These are phyloP conservation scores for Aspergillus sclerotiicarbonarius DNA, from an alignment of 495 filamentous ascomycete genomes.

Conservation along the genomic window DNA sequence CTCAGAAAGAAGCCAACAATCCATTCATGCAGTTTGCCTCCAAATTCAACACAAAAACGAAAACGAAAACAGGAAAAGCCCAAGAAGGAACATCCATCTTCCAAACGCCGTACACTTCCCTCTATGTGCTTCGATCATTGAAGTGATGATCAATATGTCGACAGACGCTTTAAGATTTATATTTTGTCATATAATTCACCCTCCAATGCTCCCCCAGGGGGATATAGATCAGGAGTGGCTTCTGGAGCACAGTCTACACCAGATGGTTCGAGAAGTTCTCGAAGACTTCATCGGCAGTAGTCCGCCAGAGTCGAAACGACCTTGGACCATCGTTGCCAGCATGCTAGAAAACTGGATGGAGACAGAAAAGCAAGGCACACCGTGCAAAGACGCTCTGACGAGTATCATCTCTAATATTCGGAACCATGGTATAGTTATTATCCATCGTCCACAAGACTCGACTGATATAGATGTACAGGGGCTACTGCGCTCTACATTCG, in stretches of 20 bases:
- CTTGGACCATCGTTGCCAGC: constrained; percentile 13
- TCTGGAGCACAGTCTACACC: constrained; percentile 10
- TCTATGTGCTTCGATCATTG: neutral
- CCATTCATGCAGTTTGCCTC: no score
- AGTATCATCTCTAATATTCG: constrained; percentile 6
- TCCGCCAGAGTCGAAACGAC: constrained; percentile 3
- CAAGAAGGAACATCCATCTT: no score
- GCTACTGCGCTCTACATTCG: constrained; percentile 18
- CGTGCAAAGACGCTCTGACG: constrained; percentile 9
- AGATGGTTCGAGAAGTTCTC: constrained; percentile 6
- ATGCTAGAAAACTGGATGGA: neutral
- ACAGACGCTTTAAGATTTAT: constrained; percentile 7
- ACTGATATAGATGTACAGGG: constrained; percentile 8
- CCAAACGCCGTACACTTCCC: no score
- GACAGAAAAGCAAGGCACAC: constrained; percentile 8
- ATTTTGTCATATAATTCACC: constrained; percentile 15
- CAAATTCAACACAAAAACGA: no score
- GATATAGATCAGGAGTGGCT: constrained; percentile 1
- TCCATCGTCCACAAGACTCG: neutral
- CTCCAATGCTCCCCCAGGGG: constrained; percentile 12
- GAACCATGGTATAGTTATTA: constrained; percentile 9
- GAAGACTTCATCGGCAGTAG: constrained; percentile 8
- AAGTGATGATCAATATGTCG: constrained; percentile 8
- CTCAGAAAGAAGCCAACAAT: no score
- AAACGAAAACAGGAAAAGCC: no score